These are phyloP conservation scores for Ogataea allantospora DNA, from an alignment of 805 yeast genomes.

Conservation along the genomic window DNA sequence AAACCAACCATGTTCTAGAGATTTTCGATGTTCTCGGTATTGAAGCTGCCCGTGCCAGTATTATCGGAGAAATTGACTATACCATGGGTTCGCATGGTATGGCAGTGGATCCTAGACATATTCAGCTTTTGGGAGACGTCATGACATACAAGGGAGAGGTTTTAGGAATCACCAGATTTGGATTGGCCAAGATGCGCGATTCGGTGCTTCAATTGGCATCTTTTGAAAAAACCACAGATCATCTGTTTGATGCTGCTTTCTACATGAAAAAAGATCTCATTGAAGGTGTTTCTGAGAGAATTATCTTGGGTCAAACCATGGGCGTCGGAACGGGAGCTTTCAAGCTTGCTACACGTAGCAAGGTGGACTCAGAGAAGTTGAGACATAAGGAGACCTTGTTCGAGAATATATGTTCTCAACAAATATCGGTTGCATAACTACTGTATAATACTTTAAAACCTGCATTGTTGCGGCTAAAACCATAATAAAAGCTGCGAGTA, in stretches of 20 bases:
- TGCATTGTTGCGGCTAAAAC: background rate
- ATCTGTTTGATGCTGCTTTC: conserved; percentile 96
- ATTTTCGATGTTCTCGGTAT: conserved; percentile 89
- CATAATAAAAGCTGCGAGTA: background rate
- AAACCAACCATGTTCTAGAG: conserved; percentile 90
- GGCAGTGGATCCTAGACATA: conserved; percentile 99
- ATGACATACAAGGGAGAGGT: conserved; percentile 99
- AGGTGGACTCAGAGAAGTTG: conserved; percentile 36
- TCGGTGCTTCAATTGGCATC: conserved; percentile 95
- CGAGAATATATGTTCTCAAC: conserved; percentile 39
- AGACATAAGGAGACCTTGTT: conserved; percentile 46
- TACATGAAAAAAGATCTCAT: conserved; percentile 94
- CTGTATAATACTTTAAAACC: background rate
- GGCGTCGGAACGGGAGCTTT: conserved; percentile 96
- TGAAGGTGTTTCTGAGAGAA: conserved; percentile 98
- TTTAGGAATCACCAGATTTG: conserved; percentile 96
- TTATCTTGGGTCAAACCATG: conserved; percentile 97
- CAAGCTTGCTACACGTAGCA: conserved; percentile 67
- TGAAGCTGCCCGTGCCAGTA: conserved; percentile 94
- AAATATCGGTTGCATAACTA: conserved; percentile 3
- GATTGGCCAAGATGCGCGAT: conserved; percentile 97
- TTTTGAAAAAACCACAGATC: conserved; percentile 97
- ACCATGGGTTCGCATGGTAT: conserved; percentile 99
- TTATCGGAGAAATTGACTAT: conserved; percentile 90
- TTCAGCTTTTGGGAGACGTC: conserved; percentile 94